Percentiles rank a stretch among this genome's conserved stretches.
Conservation (phyloP, 805 yeast genomes). For the Saccharomyces jurei region DNA sequence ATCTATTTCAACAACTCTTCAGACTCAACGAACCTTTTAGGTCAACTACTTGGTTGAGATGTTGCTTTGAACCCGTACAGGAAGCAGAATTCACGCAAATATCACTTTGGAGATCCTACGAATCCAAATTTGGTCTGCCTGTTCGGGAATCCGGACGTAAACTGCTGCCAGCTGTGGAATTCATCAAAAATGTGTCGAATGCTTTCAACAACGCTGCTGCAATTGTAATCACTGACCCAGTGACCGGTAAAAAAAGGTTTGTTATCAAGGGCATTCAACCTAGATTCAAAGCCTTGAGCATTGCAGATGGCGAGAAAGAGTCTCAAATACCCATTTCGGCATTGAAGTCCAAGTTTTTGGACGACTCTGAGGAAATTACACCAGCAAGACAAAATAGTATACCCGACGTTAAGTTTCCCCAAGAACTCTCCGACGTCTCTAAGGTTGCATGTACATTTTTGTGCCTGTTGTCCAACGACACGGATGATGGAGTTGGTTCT, state of each 20-base stretch:
- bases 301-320: conserved; percentile 39
- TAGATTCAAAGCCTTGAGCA: conserved; percentile 48
- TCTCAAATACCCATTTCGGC: conserved; percentile 23
- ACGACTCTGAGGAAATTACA: conserved; percentile 9
- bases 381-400: conserved; percentile 20
- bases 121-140: conserved; percentile 67
- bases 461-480: conserved; percentile 28
- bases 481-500: conserved; percentile 20
- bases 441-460: conserved; percentile 27
- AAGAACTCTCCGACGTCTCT: conserved; percentile 25
- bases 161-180: conserved; percentile 89
- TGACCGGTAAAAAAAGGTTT: conserved; percentile 65
- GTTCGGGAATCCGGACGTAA: conserved; percentile 44
- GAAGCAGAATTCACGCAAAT: conserved; percentile 90
- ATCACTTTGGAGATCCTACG: conserved; percentile 92
- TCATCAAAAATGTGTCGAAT: conserved; percentile 84
- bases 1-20: conserved; percentile 52
- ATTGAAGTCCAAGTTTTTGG: conserved; percentile 16
- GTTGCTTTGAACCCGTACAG: conserved; percentile 72
- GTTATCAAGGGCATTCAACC: conserved; percentile 94
- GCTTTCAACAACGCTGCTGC: conserved; percentile 88
- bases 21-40: conserved; percentile 75
- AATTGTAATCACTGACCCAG: conserved; percentile 69
- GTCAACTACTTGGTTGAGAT: conserved; percentile 90
- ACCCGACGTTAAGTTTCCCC: conserved; percentile 25